Conservation (phyloP, 768 basidiomycete species). For the Trametes maxima region DNA sequence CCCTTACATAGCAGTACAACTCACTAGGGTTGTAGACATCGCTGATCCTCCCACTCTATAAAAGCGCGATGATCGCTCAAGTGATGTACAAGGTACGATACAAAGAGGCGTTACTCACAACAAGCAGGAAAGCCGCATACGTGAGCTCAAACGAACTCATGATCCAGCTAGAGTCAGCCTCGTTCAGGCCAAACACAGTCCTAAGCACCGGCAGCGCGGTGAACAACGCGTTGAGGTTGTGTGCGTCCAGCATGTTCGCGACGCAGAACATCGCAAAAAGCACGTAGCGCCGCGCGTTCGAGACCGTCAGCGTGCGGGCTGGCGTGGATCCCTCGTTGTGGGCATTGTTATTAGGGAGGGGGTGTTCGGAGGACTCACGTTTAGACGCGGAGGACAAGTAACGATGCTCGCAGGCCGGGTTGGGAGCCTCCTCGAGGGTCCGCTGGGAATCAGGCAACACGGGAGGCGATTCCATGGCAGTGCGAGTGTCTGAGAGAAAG, state of each 20-base stretch:
- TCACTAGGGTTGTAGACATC: conserved; percentile 32
- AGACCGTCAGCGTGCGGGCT: neutral
- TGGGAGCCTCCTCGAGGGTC: no score
- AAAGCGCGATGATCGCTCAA: neutral
- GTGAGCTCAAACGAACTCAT: conserved; percentile 35
- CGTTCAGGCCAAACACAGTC: neutral
- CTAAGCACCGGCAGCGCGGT: neutral
- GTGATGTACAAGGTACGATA: neutral
- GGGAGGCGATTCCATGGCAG: no score
- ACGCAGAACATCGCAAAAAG: conserved; percentile 4
- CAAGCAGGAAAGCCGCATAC: conserved; percentile 34
- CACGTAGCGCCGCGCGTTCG: conserved; percentile 4
- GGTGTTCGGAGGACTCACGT: neutral
- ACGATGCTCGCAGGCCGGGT: no score
- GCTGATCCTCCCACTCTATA: conserved; percentile 30
- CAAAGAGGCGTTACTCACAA: conserved; percentile 20
- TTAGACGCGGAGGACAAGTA: no score
- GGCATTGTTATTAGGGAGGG: neutral
- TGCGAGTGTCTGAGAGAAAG: no score
- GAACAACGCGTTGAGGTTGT: neutral
- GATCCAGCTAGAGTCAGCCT: conserved; percentile 26
- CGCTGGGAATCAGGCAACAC: no score
- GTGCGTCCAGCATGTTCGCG: conserved; percentile 1
- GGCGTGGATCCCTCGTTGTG: neutral
- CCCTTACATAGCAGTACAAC: neutral